Percentiles rank a stretch among this genome's conserved stretches.
phyloP scores from a whole-genome alignment of 2,329 filamentous ascomycete species.

The Alternaria tenuissima region DNA sequence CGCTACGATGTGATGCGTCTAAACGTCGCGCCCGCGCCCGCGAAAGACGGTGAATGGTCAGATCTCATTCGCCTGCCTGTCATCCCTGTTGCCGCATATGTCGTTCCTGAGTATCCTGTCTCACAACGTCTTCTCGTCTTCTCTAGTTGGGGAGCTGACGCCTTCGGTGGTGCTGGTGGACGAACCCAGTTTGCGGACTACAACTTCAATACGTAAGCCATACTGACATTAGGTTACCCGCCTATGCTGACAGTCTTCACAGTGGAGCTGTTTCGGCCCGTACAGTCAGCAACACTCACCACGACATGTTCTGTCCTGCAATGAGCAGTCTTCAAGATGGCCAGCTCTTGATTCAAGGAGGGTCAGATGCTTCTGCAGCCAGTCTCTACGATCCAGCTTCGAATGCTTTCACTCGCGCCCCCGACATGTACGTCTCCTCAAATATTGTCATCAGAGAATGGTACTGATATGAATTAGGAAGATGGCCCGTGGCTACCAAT shows the following conservation, averaged over 20 bases:
- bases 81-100: constrained; percentile 40
- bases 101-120: constrained; percentile 36
- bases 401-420: constrained; percentile 27
- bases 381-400: constrained; percentile 33
- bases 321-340: constrained; percentile 37
- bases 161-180: constrained; percentile 35
- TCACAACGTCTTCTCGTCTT: constrained; percentile 35
- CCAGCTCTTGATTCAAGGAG: constrained; percentile 35
- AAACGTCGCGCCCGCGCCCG: constrained; percentile 21
- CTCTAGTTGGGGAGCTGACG: constrained; percentile 38
- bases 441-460: not conserved
- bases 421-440: constrained; percentile 21
- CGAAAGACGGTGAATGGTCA: constrained; percentile 34
- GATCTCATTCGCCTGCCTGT: constrained; percentile 37
- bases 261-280: constrained; percentile 33
- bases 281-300: constrained; percentile 35
- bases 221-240: no score
- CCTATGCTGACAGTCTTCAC: constrained; percentile 8
- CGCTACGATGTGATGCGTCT: constrained; percentile 36
- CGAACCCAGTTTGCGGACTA: constrained; percentile 38
- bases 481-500: constrained; percentile 37
- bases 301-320: constrained; percentile 41
- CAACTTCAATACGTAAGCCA: constrained; percentile 34
- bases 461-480: constrained; percentile 14
- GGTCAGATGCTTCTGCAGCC: constrained; percentile 32